Evolutionary conservation across 306 rosid species (phyloP).

Genomic region (Quercus agrifolia): DNA sequence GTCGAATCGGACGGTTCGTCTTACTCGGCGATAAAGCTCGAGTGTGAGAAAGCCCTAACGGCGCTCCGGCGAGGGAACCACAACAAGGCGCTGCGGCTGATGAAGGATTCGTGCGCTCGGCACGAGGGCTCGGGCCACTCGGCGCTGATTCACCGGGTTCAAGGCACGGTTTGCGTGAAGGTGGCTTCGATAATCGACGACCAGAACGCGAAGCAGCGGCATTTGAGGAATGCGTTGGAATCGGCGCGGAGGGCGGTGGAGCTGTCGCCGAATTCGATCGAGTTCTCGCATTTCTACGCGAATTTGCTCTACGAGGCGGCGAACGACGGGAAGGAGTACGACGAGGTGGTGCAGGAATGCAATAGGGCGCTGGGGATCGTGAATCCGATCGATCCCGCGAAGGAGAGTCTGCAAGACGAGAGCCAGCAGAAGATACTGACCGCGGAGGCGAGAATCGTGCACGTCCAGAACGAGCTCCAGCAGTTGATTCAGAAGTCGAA

Average conservation of each 20-base stretch:
- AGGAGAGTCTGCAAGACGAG: slow-evolving; percentile 89
- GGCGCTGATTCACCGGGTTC: slow-evolving; percentile 73
- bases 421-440: slow-evolving; percentile 61
- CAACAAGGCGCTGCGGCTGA: slow-evolving; percentile 71
- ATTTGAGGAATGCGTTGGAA: slow-evolving; percentile 74
- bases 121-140: slow-evolving; percentile 52
- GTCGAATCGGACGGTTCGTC: slow-evolving; percentile 46
- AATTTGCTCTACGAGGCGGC: slow-evolving; percentile 77
- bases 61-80: slow-evolving; percentile 89
- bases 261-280: slow-evolving; percentile 76
- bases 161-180: slow-evolving; percentile 74
- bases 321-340: slow-evolving; percentile 71
- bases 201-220: slow-evolving; percentile 57
- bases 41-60: slow-evolving; percentile 82
- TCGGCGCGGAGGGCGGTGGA: slow-evolving; percentile 73
- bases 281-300: slow-evolving; percentile 74
- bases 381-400: slow-evolving; percentile 78
- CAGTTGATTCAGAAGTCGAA: slow-evolving; percentile 90
- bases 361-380: slow-evolving; percentile 70
- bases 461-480: slow-evolving; percentile 75
- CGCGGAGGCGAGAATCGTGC: slow-evolving; percentile 46
- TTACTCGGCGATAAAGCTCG: slow-evolving; percentile 57
- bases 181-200: slow-evolving; percentile 71
- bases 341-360: slow-evolving; percentile 82
- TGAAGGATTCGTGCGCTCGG: slow-evolving; percentile 65